A percentile compares a stretch with the other conserved stretches of the same genome.
These are phyloP conservation scores for Draba incana DNA, from an alignment of 345 rosid genomes.

Conservation along the genomic window DNA sequence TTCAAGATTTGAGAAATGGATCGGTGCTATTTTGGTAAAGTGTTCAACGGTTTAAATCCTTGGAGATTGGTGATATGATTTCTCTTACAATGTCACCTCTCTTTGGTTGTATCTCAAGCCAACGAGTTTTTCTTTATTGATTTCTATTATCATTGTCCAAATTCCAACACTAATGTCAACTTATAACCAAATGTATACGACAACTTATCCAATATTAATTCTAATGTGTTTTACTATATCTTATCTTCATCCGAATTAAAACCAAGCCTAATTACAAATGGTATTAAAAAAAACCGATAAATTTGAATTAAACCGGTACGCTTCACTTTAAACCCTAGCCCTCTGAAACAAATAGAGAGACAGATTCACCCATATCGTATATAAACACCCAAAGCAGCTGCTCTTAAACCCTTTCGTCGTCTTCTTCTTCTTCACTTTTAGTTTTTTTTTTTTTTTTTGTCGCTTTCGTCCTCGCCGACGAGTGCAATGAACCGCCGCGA, in stretches of 20 bases:
- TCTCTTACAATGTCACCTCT: neutral
- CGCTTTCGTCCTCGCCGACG: constrained; percentile 13
- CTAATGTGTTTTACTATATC: neutral
- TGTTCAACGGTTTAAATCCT: neutral
- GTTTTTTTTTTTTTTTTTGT: too few relatives aligned
- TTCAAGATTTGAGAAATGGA: neutral
- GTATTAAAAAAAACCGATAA: too few relatives aligned
- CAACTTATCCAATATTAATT: neutral
- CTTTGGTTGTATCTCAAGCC: constrained; percentile 1
- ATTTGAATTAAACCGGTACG: neutral
- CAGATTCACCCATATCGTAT: neutral
- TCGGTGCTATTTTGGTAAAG: neutral
- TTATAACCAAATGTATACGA: neutral
- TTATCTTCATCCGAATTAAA: too few relatives aligned
- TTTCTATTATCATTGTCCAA: neutral
- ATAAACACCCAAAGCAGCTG: neutral
- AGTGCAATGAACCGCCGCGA: constrained; percentile 46
- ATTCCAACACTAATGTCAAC: constrained; percentile 15
- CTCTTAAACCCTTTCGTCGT: too few relatives aligned
- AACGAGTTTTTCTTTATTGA: neutral
- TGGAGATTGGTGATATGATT: neutral
- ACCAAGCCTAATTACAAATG: too few relatives aligned
- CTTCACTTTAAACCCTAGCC: neutral
- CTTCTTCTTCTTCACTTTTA: too few relatives aligned
- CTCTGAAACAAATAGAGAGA: neutral